These are phyloP conservation scores for Nicotiana knightiana DNA, from an alignment of 257 asterid species.

Conservation along the genomic window DNA sequence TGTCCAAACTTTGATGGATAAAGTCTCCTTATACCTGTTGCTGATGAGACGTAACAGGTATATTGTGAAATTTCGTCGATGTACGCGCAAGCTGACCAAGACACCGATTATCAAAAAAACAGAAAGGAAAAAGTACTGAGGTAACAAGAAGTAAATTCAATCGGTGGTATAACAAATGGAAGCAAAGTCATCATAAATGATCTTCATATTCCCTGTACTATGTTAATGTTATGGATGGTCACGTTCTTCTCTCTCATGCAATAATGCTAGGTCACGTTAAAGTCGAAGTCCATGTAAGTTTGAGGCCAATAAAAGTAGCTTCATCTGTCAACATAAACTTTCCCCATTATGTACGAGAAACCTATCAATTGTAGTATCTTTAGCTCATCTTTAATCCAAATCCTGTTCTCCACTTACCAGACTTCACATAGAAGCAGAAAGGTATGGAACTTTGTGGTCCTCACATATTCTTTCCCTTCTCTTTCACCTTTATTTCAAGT, in stretches of 20 bases:
- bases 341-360: constrained; percentile 12
- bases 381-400: constrained; percentile 30
- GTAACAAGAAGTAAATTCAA: not conserved
- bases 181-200: constrained; percentile 14
- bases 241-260: constrained; percentile 17
- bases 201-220: constrained; percentile 7
- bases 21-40: no score
- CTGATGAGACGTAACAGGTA: no score
- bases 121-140: not conserved
- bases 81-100: no score
- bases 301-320: constrained; percentile 11
- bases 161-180: not conserved
- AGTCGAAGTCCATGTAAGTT: constrained; percentile 16
- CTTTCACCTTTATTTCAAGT: constrained; percentile 19
- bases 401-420: constrained; percentile 28
- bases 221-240: constrained; percentile 7
- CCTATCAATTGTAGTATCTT: constrained; percentile 25
- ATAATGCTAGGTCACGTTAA: constrained; percentile 34
- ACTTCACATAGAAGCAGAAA: constrained; percentile 21
- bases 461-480: constrained; percentile 29
- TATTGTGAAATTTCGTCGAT: no score
- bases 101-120: no score
- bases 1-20: no score
- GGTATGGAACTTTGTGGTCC: constrained; percentile 48
- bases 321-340: constrained; percentile 11